These are phyloP conservation scores for Penicillium nucicola DNA, from an alignment of 495 filamentous ascomycete species.

Conservation along the genomic window DNA sequence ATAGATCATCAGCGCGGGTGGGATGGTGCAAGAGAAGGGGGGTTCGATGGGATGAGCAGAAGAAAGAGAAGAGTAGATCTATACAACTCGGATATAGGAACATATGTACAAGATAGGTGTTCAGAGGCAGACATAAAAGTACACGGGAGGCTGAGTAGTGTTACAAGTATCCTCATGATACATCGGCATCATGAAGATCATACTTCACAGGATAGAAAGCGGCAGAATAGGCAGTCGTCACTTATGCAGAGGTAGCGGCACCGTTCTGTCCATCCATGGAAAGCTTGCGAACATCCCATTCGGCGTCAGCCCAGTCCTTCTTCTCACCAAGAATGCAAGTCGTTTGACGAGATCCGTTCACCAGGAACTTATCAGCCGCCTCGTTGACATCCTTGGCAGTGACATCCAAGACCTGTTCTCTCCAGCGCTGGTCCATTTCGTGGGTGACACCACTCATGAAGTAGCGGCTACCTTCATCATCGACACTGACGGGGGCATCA, in stretches of 20 bases:
- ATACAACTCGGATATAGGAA: conserved; percentile 17
- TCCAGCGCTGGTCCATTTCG: conserved; percentile 82
- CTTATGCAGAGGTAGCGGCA: conserved; percentile 20
- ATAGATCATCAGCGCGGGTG: conserved; percentile 26
- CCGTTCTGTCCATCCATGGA: conserved; percentile 31
- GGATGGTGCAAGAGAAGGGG: conserved; percentile 3
- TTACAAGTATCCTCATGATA: not conserved
- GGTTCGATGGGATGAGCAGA: conserved; percentile 1
- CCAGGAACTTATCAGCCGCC: conserved; percentile 77
- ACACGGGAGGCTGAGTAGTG: conserved; percentile 14
- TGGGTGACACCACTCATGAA: conserved; percentile 84
- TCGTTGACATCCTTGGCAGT: conserved; percentile 74
- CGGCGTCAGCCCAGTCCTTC: conserved; percentile 64
- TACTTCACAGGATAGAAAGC: not conserved
- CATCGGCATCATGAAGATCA: not conserved
- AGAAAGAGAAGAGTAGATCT: conserved; percentile 12
- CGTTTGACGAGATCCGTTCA: conserved; percentile 57
- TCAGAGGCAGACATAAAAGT: conserved; percentile 13
- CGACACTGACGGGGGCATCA: conserved; percentile 89
- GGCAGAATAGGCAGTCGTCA: not conserved
- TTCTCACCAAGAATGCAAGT: conserved; percentile 77
- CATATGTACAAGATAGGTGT: conserved; percentile 25
- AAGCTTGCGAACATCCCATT: conserved; percentile 45
- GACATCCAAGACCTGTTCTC: conserved; percentile 86
- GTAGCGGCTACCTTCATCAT: conserved; percentile 76